Conservation (phyloP, 106 monocot species). For the Agapanthus africanus region DNA sequence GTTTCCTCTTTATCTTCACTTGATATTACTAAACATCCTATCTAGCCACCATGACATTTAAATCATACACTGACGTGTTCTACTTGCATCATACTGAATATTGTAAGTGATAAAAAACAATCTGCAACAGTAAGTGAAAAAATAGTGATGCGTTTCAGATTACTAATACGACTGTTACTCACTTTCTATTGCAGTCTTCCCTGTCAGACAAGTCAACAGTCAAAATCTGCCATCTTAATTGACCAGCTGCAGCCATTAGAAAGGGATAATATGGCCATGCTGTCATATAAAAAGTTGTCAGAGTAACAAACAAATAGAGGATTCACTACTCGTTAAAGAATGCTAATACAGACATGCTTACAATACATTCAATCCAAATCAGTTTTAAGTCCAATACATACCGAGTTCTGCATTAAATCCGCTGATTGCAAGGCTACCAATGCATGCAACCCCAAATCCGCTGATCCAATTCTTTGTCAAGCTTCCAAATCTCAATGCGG, state of each 20-base stretch:
- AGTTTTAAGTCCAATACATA: conserved; percentile 15
- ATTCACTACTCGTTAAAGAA: background rate
- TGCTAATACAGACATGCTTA: background rate
- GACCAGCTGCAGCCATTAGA: conserved; percentile 56
- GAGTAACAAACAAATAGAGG: no score
- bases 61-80: background rate
- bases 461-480: conserved; percentile 68
- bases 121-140: background rate
- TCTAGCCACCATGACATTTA: no score
- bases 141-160: background rate
- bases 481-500: conserved; percentile 85
- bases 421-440: conserved; percentile 54
- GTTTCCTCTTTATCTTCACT: background rate
- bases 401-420: conserved; percentile 93
- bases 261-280: conserved; percentile 84
- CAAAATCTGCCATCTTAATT: conserved; percentile 82
- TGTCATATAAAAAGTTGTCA: conserved; percentile 53
- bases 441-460: conserved; percentile 72
- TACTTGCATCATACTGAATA: background rate
- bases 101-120: background rate
- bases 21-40: background rate
- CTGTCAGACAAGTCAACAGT: conserved; percentile 74
- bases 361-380: no score
- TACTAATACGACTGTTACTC: conserved; percentile 13
- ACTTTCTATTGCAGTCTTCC: conserved; percentile 90